Conservation (phyloP, 768 basidiomycete species). For the Cystofilobasidium macerans region DNA sequence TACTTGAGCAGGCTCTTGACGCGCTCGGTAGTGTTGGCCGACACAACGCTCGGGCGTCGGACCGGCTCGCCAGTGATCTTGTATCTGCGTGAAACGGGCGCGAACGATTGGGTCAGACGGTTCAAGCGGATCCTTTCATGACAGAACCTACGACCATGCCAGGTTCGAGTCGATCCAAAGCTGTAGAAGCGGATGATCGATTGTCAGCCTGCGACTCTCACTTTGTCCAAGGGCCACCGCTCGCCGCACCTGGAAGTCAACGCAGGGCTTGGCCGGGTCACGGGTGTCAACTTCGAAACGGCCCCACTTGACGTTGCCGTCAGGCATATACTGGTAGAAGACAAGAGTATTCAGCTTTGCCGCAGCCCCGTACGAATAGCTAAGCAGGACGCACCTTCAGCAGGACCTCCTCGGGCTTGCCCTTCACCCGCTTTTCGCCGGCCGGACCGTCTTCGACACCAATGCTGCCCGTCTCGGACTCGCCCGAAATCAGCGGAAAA, state of each 20-base stretch:
- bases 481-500: conserved; percentile 31
- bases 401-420: conserved; percentile 30
- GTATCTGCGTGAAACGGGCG: conserved; percentile 1
- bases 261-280: conserved; percentile 45
- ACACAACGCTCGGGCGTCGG: background rate
- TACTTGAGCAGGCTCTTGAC: conserved; percentile 20
- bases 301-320: conserved; percentile 38
- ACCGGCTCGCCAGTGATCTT: conserved; percentile 31
- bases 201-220: conserved; percentile 23
- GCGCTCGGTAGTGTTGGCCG: conserved; percentile 18
- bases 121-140: background rate
- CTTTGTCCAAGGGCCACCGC: conserved; percentile 40
- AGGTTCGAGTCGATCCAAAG: conserved; percentile 15
- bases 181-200: background rate
- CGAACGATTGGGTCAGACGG: background rate
- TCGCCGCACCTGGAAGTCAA: conserved; percentile 53
- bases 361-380: background rate
- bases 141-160: conserved; percentile 5
- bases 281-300: conserved; percentile 60
- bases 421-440: conserved; percentile 28
- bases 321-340: conserved; percentile 1
- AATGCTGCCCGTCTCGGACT: conserved; percentile 8
- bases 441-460: conserved; percentile 33
- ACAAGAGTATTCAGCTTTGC: conserved; percentile 23
- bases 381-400: conserved; percentile 39